phyloP scores from a whole-genome alignment of 2,329 filamentous ascomycete species.

The Cladosporium sphaerospermum region DNA sequence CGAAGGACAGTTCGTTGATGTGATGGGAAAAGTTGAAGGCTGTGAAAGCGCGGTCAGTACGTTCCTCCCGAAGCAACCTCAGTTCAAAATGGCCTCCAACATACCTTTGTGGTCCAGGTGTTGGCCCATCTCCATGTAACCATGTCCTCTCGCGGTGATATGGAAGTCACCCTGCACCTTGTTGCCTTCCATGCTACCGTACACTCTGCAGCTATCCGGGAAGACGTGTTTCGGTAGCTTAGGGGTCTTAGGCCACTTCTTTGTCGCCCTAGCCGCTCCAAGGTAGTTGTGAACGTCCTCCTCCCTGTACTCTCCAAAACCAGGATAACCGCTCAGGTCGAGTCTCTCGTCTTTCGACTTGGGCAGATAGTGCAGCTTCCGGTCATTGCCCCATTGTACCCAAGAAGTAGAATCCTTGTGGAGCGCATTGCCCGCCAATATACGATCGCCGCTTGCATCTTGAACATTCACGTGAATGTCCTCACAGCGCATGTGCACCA shows the following conservation, averaged over 20 bases:
- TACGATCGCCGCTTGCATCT: slow-evolving; percentile 86
- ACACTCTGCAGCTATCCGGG: slow-evolving; percentile 78
- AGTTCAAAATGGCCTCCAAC: not conserved
- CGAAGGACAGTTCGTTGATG: slow-evolving; percentile 92
- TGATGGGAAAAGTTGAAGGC: slow-evolving; percentile 98
- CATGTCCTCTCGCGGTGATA: slow-evolving; percentile 89
- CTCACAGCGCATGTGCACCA: slow-evolving; percentile 78
- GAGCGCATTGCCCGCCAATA: slow-evolving; percentile 71
- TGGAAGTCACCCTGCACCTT: slow-evolving; percentile 98
- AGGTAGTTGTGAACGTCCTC: slow-evolving; percentile 91
- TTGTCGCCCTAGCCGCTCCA: slow-evolving; percentile 60
- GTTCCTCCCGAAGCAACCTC: not conserved
- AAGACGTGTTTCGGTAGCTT: slow-evolving; percentile 44
- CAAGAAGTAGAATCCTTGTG: slow-evolving; percentile 73
- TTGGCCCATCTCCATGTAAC: slow-evolving; percentile 73
- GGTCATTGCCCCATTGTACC: slow-evolving; percentile 70
- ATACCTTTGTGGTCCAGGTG: slow-evolving; percentile 77
- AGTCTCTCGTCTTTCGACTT: slow-evolving; percentile 54
- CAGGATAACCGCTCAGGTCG: slow-evolving; percentile 32
- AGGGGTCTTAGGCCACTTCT: slow-evolving; percentile 68
- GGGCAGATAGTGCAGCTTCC: slow-evolving; percentile 50
- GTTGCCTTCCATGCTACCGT: slow-evolving; percentile 83
- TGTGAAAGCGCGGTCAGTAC: slow-evolving; percentile 29
- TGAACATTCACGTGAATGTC: slow-evolving; percentile 96
- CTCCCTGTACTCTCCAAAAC: slow-evolving; percentile 53